phyloP scores from a whole-genome alignment of 768 basidiomycete species.

The Termitomyces titanicus region DNA sequence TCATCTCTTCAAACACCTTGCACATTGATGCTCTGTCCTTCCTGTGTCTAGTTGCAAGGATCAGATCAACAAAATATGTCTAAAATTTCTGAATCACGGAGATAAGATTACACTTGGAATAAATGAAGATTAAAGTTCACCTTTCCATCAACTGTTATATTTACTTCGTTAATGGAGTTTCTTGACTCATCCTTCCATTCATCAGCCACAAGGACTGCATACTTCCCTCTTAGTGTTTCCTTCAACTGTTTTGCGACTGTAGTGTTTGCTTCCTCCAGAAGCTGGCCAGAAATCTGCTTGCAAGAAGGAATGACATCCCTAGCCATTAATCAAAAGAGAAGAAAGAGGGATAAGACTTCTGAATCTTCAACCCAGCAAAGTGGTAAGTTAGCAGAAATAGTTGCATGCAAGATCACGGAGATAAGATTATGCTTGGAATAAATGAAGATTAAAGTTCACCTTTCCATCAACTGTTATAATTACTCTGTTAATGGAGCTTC shows the following conservation, averaged over 20 bases:
- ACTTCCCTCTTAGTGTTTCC: constrained; percentile 6
- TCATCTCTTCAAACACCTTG: constrained; percentile 17
- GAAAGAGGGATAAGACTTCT: constrained; percentile 23
- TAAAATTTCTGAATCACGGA: constrained; percentile 2
- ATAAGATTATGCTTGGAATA: not conserved
- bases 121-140: constrained; percentile 7
- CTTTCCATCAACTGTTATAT: constrained; percentile 17
- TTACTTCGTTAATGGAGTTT: constrained; percentile 21
- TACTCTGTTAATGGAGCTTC: constrained; percentile 21
- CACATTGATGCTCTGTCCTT: constrained; percentile 25
- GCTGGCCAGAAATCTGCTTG: constrained; percentile 14
- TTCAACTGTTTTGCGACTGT: constrained; percentile 13
- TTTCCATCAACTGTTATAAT: constrained; percentile 18
- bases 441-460: constrained; percentile 7
- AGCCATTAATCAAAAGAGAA: constrained; percentile 24
- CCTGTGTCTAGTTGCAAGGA: constrained; percentile 16
- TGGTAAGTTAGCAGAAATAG: too few species aligned
- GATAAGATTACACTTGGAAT: not conserved
- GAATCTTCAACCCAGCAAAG: too few species aligned
- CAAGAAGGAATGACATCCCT: constrained; percentile 17
- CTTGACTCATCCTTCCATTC: constrained; percentile 25
- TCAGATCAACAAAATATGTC: constrained; percentile 22
- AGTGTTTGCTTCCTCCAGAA: constrained; percentile 17
- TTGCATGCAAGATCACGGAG: too few species aligned
- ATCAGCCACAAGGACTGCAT: constrained; percentile 18